These are phyloP conservation scores for Penicillium fuscoglaucum DNA, from an alignment of 2,329 filamentous ascomycete species.

Conservation along the genomic window DNA sequence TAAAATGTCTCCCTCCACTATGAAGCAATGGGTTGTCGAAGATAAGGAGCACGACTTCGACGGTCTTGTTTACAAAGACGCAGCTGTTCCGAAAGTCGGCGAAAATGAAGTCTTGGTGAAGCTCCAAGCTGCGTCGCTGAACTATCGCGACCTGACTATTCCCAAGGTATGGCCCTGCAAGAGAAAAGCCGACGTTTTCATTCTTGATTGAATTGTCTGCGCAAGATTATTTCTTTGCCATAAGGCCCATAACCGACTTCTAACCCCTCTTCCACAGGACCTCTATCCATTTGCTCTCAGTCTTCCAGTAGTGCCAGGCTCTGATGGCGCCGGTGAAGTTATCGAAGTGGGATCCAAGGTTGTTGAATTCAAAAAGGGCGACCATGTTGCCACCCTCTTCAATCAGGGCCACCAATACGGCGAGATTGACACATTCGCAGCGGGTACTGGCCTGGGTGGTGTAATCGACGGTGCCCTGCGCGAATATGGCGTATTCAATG, in stretches of 20 bases:
- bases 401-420: constrained; percentile 58
- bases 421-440: constrained; percentile 41
- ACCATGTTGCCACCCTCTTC: constrained; percentile 60
- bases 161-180: constrained; percentile 39
- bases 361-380: constrained; percentile 56
- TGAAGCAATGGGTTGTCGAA: constrained; percentile 57
- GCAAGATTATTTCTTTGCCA: neutral
- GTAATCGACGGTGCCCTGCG: constrained; percentile 67
- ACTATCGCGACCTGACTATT: constrained; percentile 53
- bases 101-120: constrained; percentile 73
- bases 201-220: too few relatives aligned
- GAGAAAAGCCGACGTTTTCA: neutral
- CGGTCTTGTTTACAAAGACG: constrained; percentile 56
- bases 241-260: neutral
- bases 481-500: constrained; percentile 66
- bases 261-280: constrained; percentile 24
- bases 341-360: constrained; percentile 57
- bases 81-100: constrained; percentile 60
- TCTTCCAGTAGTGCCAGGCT: constrained; percentile 36
- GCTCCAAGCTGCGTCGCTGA: constrained; percentile 52
- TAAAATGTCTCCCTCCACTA: constrained; percentile 47
- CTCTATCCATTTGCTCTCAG: constrained; percentile 36
- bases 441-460: constrained; percentile 65
- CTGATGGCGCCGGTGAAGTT: constrained; percentile 48
- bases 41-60: constrained; percentile 59